A percentile compares a stretch with the other conserved stretches of the same genome.
phyloP scores from a whole-genome alignment of 352 stramenopile genomes.

The Phytophthora sojae region DNA sequence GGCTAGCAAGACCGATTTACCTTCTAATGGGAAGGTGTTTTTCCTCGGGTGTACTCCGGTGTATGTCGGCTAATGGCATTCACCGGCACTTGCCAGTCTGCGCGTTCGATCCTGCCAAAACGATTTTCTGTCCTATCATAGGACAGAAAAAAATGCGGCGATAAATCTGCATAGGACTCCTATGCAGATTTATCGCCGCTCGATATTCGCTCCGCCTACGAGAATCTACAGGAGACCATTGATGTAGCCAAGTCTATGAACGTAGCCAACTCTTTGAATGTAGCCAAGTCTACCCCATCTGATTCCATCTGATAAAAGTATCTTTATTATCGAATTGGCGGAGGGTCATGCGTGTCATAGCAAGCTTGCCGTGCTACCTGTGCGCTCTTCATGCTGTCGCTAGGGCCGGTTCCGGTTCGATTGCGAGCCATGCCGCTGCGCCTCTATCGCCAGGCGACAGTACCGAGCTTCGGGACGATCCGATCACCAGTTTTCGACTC shows the following conservation, averaged over 20 bases:
- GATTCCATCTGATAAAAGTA: constrained; percentile 6
- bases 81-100: constrained; percentile 6
- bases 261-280: no score
- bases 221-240: constrained; percentile 4
- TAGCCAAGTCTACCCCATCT: background rate
- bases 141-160: no score
- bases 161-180: no score
- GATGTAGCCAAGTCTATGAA: no score
- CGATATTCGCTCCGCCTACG: constrained; percentile 13
- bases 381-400: background rate
- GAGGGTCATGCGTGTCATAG: background rate
- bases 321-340: constrained; percentile 1
- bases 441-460: background rate
- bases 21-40: no score
- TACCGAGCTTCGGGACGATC: background rate
- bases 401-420: background rate
- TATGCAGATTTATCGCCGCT: constrained; percentile 15
- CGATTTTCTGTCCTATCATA: constrained; percentile 3
- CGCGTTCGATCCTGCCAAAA: background rate
- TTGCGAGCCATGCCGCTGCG: no score
- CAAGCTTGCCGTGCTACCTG: background rate
- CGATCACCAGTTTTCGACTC: constrained; percentile 18
- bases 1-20: no score
- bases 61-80: background rate
- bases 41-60: no score